Evolutionary conservation across 73 alveolate species (phyloP).

Genomic region (Diophrys sp.): DNA sequence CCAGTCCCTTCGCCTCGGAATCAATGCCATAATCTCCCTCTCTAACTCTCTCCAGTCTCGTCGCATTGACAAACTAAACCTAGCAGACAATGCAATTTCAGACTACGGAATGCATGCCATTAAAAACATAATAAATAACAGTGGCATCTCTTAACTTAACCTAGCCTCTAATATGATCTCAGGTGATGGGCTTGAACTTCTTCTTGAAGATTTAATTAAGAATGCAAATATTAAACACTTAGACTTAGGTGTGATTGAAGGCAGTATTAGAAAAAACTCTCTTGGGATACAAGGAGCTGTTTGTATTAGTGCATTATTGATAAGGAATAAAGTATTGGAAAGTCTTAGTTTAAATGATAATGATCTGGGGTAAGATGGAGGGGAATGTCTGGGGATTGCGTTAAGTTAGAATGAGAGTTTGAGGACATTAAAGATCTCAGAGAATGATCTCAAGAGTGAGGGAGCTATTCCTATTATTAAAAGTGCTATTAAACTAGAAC

Average conservation of each 20-base stretch:
- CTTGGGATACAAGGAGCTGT: conserved; percentile 95
- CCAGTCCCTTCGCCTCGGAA: conserved; percentile 90
- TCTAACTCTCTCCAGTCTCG: conserved; percentile 69
- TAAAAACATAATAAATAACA: conserved; percentile 76
- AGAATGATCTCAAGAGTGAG: conserved; percentile 87
- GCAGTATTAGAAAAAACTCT: conserved; percentile 93
- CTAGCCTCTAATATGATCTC: conserved; percentile 94
- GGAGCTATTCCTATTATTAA: conserved; percentile 94
- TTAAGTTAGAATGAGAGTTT: conserved; percentile 81
- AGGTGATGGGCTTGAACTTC: conserved; percentile 90
- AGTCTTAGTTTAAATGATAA: conserved; percentile 87
- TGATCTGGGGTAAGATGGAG: conserved; percentile 92
- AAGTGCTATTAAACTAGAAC: conserved; percentile 74
- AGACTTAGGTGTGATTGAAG: conserved; percentile 94
- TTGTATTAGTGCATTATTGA: conserved; percentile 83
- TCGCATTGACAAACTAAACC: conserved; percentile 70
- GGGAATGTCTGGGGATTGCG: conserved; percentile 96
- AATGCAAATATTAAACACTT: conserved; percentile 76
- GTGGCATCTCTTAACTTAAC: conserved; percentile 68
- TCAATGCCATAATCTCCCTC: conserved; percentile 86
- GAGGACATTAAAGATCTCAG: conserved; percentile 82
- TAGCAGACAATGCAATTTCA: conserved; percentile 92
- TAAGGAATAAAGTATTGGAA: conserved; percentile 84
- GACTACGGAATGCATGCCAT: conserved; percentile 97
- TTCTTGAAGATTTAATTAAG: conserved; percentile 88